These are phyloP conservation scores for Neonectria ditissima DNA, from an alignment of 2,329 filamentous ascomycete species.

Conservation along the genomic window DNA sequence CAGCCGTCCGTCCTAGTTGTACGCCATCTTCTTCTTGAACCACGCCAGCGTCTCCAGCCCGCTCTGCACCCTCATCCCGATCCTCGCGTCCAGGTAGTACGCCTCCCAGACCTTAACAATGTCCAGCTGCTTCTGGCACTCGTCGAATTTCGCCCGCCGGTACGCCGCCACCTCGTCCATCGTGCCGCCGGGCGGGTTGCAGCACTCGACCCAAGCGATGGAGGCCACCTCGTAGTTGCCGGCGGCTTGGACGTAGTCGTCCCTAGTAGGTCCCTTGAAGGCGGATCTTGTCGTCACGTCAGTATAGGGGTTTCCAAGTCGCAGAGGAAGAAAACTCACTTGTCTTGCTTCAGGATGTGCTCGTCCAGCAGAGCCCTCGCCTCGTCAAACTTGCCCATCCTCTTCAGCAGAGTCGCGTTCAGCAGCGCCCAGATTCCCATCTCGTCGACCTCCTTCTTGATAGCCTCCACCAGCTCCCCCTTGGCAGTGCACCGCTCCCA, in stretches of 20 bases:
- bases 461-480: conserved; percentile 55
- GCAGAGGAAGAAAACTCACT: conserved; percentile 53
- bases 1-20: conserved; percentile 23
- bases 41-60: conserved; percentile 74
- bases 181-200: conserved; percentile 51
- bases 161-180: conserved; percentile 51
- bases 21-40: conserved; percentile 60
- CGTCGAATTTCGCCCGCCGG: conserved; percentile 63
- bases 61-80: conserved; percentile 79
- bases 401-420: conserved; percentile 73
- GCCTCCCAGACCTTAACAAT: conserved; percentile 77
- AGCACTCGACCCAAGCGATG: conserved; percentile 79
- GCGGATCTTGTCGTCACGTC: conserved; percentile 51
- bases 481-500: conserved; percentile 72
- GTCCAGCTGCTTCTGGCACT: conserved; percentile 74
- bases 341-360: conserved; percentile 74
- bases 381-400: conserved; percentile 70
- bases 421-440: conserved; percentile 74
- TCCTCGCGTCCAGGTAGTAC: conserved; percentile 79
- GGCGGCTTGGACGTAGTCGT: conserved; percentile 78
- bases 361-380: conserved; percentile 74
- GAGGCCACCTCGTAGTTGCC: conserved; percentile 90
- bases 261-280: conserved; percentile 71
- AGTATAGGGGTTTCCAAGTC: not conserved
- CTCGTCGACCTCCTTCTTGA: conserved; percentile 69